Conservation (phyloP, 2,329 filamentous ascomycete genomes). For the Arthrobotrys entomopaga region DNA sequence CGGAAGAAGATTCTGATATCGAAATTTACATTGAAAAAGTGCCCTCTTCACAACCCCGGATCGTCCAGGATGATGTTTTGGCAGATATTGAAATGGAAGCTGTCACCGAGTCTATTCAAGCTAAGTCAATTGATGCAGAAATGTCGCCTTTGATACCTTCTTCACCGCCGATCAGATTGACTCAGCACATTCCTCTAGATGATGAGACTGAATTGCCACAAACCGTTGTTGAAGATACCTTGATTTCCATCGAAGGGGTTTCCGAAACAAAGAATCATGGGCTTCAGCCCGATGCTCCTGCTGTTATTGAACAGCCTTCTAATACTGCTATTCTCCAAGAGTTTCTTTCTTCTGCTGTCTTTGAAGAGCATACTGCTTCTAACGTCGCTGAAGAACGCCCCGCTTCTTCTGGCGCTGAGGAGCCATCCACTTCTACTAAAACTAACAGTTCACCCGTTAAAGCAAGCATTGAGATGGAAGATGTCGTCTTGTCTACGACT, state of each 20-base stretch:
- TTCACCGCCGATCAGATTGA: conserved; percentile 16
- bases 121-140: neutral
- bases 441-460: neutral
- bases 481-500: too few relatives aligned
- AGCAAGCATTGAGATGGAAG: too few relatives aligned
- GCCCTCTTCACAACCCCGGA: neutral
- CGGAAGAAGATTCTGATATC: neutral
- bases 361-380: too few relatives aligned
- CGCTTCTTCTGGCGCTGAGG: too few relatives aligned
- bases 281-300: neutral
- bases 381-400: too few relatives aligned
- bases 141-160: conserved; percentile 1
- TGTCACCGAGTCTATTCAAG: neutral
- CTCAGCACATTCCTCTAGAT: neutral
- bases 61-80: neutral
- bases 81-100: neutral
- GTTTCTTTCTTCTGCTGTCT: too few relatives aligned
- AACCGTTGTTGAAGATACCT: conserved; percentile 7
- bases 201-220: neutral
- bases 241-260: neutral
- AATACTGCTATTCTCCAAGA: conserved; percentile 7
- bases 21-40: conserved; percentile 1
- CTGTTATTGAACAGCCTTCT: conserved; percentile 21
- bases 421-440: neutral
- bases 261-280: too few relatives aligned